Evolutionary conservation across 306 rosid genomes (phyloP).

Genomic region (Cucumis hystrix): DNA sequence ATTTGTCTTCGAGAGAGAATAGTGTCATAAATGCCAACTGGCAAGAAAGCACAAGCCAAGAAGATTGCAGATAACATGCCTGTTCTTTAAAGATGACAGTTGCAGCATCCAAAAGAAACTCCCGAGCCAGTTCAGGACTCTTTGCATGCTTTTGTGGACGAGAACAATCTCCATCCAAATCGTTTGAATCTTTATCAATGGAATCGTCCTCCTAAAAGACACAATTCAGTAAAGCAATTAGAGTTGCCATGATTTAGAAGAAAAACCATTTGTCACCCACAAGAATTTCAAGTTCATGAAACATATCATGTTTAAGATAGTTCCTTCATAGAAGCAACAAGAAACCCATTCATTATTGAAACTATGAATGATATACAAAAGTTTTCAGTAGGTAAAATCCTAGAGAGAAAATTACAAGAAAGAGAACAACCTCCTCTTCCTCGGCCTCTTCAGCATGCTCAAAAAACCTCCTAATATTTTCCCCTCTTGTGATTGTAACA

Average conservation of each 20-base stretch:
- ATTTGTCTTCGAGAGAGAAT: background rate
- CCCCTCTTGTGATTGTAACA: slow-evolving; percentile 88
- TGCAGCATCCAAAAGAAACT: slow-evolving; percentile 94
- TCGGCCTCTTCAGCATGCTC: slow-evolving; percentile 99
- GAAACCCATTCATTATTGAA: background rate
- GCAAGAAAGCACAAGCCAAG: background rate
- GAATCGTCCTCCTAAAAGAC: slow-evolving; percentile 76
- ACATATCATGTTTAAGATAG: background rate
- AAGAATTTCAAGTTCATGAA: background rate
- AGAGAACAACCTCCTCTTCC: slow-evolving; percentile 85
- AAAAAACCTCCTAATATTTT: slow-evolving; percentile 76
- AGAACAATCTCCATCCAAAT: slow-evolving; percentile 92
- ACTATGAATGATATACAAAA: background rate
- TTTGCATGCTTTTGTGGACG: slow-evolving; percentile 99
- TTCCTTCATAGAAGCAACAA: background rate
- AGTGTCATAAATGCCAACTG: background rate
- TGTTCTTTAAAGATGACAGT: slow-evolving; percentile 96
- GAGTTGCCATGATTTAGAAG: slow-evolving; percentile 6
- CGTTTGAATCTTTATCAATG: slow-evolving; percentile 86
- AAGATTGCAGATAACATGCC: slow-evolving; percentile 30
- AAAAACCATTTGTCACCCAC: background rate
- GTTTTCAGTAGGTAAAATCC: background rate
- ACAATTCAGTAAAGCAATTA: slow-evolving; percentile 11
- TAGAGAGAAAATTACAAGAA: slow-evolving; percentile 13
- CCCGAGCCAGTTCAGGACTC: slow-evolving; percentile 99